phyloP scores from a whole-genome alignment of 73 alveolate genomes.

The Paramecium pentaurelia region DNA sequence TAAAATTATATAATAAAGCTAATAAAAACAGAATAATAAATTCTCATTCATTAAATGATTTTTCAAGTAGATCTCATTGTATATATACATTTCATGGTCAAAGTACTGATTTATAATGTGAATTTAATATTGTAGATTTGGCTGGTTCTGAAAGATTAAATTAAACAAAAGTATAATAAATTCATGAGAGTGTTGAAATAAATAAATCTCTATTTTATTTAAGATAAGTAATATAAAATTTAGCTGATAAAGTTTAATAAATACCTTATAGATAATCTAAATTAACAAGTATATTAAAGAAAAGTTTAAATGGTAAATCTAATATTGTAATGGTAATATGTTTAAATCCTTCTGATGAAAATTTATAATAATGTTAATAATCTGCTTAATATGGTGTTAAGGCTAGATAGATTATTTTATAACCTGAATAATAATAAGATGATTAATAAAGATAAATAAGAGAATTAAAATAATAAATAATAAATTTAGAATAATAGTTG shows the following conservation, averaged over 20 bases:
- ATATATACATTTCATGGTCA: slow-evolving; percentile 90
- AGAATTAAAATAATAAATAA: not conserved
- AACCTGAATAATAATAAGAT: not conserved
- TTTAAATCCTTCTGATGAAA: slow-evolving; percentile 92
- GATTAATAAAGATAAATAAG: not conserved
- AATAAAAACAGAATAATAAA: slow-evolving; percentile 81
- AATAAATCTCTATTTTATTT: slow-evolving; percentile 89
- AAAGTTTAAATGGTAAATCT: slow-evolving; percentile 97
- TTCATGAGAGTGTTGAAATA: slow-evolving; percentile 94
- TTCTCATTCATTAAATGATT: slow-evolving; percentile 90
- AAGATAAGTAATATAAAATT: slow-evolving; percentile 89
- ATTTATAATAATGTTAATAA: slow-evolving; percentile 53
- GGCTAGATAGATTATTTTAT: not conserved
- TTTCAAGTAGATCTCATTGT: slow-evolving; percentile 93
- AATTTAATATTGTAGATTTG: slow-evolving; percentile 94
- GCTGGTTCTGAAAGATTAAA: slow-evolving; percentile 97
- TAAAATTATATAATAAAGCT: not conserved
- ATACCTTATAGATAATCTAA: slow-evolving; percentile 97
- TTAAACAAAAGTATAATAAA: slow-evolving; percentile 85
- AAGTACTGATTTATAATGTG: slow-evolving; percentile 72
- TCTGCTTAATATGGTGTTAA: not conserved
- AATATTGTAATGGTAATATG: slow-evolving; percentile 97
- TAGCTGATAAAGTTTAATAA: slow-evolving; percentile 84
- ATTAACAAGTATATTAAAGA: slow-evolving; percentile 91
- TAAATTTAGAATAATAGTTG: not conserved